A percentile compares a stretch with the other conserved stretches of the same genome.
Evolutionary conservation across 2,329 filamentous ascomycete species (phyloP).

Genomic region (Penicillium sp.): DNA sequence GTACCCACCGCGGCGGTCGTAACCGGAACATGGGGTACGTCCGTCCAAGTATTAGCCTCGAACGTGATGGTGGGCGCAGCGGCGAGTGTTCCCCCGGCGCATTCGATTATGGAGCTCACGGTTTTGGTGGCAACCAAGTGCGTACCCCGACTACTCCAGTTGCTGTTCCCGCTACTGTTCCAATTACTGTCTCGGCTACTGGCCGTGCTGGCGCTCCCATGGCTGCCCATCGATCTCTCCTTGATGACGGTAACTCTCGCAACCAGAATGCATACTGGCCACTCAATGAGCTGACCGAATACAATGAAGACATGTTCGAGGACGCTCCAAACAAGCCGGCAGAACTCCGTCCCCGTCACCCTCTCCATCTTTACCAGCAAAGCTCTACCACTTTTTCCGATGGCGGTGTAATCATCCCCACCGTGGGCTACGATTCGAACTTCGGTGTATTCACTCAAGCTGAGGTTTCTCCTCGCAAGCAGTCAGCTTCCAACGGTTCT

Average conservation of each 20-base stretch:
- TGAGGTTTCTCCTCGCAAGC: background rate
- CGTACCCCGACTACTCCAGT: background rate
- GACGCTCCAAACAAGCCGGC: background rate
- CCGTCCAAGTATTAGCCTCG: background rate
- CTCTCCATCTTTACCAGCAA: background rate
- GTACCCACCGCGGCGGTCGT: background rate
- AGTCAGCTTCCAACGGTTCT: background rate
- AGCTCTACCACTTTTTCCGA: background rate
- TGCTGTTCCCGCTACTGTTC: background rate
- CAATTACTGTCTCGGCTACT: background rate
- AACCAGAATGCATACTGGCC: background rate
- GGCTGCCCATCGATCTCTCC: background rate
- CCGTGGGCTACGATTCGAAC: background rate
- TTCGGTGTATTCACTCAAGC: background rate
- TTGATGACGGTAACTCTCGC: conserved; percentile 1
- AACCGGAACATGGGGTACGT: background rate
- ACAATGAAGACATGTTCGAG: background rate
- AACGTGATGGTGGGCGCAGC: background rate
- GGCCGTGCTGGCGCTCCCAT: background rate
- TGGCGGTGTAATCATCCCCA: background rate
- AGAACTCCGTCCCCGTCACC: background rate
- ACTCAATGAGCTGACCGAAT: background rate
- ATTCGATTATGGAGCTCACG: background rate
- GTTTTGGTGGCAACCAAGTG: background rate
- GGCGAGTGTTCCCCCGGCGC: background rate